Evolutionary conservation across 352 stramenopile species (phyloP), one percentile per base, ranked within the genome.

Genomic region (Phytophthora vignae): DNA sequence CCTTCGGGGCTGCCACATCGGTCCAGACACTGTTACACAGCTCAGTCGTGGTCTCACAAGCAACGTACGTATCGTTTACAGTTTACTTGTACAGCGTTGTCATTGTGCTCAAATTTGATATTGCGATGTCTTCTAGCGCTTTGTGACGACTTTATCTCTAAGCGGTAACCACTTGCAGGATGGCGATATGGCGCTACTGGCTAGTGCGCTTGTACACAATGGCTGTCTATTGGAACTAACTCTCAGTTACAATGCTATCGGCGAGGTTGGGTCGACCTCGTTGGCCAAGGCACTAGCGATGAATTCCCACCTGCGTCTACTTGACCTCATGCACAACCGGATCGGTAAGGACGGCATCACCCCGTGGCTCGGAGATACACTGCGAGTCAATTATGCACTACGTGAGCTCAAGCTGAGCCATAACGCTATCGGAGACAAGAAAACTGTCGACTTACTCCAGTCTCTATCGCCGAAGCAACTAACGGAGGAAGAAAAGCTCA

Each of bases 231-330:
- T 68, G 36, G 74, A 88, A 46, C 81, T 94, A 48, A 79, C 84
- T 25, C 70, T 94, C 17, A 92, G 84, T 64, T 94, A 94, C 77
- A 94, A 94, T 65, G 72, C 65, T 60, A 87, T 94, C 46, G 66
- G 69, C 0, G 77, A 77, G 15, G 58, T 82, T 21, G 87, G 87
- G 1, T 92, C 85, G 14, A 82, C 76, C 14, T 70, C 82, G 2
- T 66, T 94, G 17, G 87, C 85, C 21, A 85, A 82, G 25, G 80
- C 77, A 14, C 54, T 94, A 25, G 56, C 50, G 5, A 63, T 73
- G 12, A 90, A 94, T 49, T 40, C 49, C 0, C 62, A 76, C 27
- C 63, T 94, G 36, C 71, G 57, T 27, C 31, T 86, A 0, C 55
- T 94, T 7, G 84, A 94, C 62, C 73, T 94, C 33, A 84, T 77